Base-by-base conservation (phyloP, 2,329 filamentous ascomycete species). In the Fusarium sp. region DNA sequence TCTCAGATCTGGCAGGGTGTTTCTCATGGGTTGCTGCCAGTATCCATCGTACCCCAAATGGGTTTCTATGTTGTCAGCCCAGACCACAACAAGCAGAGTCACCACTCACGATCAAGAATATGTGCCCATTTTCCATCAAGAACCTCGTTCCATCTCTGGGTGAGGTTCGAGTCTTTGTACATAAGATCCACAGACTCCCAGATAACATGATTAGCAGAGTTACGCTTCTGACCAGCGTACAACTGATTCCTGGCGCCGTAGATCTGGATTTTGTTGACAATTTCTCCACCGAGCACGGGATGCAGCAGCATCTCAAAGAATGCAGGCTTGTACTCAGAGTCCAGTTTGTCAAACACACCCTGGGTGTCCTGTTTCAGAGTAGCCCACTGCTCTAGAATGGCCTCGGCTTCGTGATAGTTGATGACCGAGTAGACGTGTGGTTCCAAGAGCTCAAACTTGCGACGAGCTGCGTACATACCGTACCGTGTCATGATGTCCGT, bases 1-100 rank as follows among this genome's bases (percentile, higher is more conserved):
- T 5, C 61, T 42, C 19, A 73, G 54, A 6, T 84, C 81, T 0
- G 88, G 88, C 1, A 89, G 81, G 0, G 83, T 83, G 70, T 91
- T 89, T 31, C 88, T 80, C 88, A 91, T 91, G 1, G 89, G 88
- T 71, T 91, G 88, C 74, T 91, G 89, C 88, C 88, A 85, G 72
- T 73, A 72, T 0, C 78, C 80, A 48, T 83, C 77, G 42, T 83
- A 85, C 19, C 83, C 82, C 8, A 85, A 73, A 64, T 85, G 84
- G 0, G 82, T 84, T 77, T 85, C 76, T 77, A 32, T 1, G 7
- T 13, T 0, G 36, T 64, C 1, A 64, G 55, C 0, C 3, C 0
- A 4, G 12, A 10, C 15, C 6, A 28, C 2, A 10, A 6, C 1
- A 12, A 6, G 1, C 0, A 15, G 6, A 13, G 2, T 4, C 6